These are phyloP conservation scores for Artemisia argyi DNA, from an alignment of 129 eudicot species.

Conservation along the genomic window DNA sequence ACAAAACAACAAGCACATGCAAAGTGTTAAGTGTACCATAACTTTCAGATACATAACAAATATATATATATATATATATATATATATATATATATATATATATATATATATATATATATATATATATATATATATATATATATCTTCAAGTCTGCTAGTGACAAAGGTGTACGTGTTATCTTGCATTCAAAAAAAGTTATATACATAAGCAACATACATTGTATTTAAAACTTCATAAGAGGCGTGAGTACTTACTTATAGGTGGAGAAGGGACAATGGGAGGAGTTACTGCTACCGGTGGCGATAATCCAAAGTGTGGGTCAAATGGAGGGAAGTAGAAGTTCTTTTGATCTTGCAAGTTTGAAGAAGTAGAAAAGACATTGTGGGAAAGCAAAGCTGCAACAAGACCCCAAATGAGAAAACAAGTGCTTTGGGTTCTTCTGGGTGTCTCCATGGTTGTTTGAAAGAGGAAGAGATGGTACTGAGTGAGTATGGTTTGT, in stretches of 20 bases:
- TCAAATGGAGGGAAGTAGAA: constrained; percentile 41
- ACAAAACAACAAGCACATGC: constrained; percentile 6
- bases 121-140: too few species aligned
- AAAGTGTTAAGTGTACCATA: neutral
- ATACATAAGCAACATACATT: too few species aligned
- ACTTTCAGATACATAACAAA: too few species aligned
- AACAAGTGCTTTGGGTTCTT: constrained; percentile 31
- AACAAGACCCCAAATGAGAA: constrained; percentile 43
- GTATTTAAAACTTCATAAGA: too few species aligned
- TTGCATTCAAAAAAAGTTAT: too few species aligned
- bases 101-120: too few species aligned
- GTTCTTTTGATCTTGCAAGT: constrained; percentile 56
- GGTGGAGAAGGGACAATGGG: constrained; percentile 29
- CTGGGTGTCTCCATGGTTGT: constrained; percentile 26
- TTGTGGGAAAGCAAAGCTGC: constrained; percentile 49
- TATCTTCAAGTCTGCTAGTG: neutral
- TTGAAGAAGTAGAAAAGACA: constrained; percentile 36
- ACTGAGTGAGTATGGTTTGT: constrained; percentile 16
- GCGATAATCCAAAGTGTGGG: constrained; percentile 40
- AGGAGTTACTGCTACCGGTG: constrained; percentile 20
- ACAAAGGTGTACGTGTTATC: neutral
- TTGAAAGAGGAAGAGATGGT: constrained; percentile 21
- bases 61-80: too few species aligned
- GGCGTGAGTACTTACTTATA: neutral
- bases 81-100: too few species aligned